Percentiles rank a stretch among this genome's conserved stretches.
Conservation (phyloP, 1,139 yeast species). For the Pichia sp. region DNA sequence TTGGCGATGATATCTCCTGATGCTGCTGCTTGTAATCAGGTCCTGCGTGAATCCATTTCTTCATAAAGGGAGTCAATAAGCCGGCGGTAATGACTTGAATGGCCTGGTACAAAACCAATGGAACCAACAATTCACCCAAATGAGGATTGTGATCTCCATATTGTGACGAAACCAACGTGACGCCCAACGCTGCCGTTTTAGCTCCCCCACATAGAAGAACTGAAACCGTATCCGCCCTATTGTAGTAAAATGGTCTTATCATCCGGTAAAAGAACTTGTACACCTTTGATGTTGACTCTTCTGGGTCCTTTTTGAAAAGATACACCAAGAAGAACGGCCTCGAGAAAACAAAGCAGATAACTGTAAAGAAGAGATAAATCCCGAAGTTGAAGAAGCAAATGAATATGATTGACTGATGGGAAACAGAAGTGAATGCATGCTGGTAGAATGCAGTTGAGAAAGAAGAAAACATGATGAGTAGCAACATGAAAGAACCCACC, state of each 20-base stretch:
- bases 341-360: slow-evolving; percentile 52
- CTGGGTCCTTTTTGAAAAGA: slow-evolving; percentile 45
- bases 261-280: slow-evolving; percentile 39
- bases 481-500: slow-evolving; percentile 72
- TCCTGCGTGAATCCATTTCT: slow-evolving; percentile 18
- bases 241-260: slow-evolving; percentile 65
- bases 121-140: slow-evolving; percentile 69
- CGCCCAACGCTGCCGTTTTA: slow-evolving; percentile 87
- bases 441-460: slow-evolving; percentile 86
- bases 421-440: slow-evolving; percentile 64
- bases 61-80: slow-evolving; percentile 15
- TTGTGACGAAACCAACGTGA: slow-evolving; percentile 71
- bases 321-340: slow-evolving; percentile 51
- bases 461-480: slow-evolving; percentile 75
- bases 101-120: slow-evolving; percentile 77
- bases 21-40: slow-evolving; percentile 7
- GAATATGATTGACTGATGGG: slow-evolving; percentile 58
- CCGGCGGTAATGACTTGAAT: slow-evolving; percentile 55
- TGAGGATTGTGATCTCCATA: slow-evolving; percentile 59
- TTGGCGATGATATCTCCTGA: background rate
- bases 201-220: slow-evolving; percentile 88
- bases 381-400: slow-evolving; percentile 77
- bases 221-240: slow-evolving; percentile 65
- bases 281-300: slow-evolving; percentile 35
- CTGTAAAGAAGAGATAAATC: slow-evolving; percentile 68